Evolutionary conservation across 2,329 filamentous ascomycete species (phyloP).

Genomic region (Colletotrichum phormii): DNA sequence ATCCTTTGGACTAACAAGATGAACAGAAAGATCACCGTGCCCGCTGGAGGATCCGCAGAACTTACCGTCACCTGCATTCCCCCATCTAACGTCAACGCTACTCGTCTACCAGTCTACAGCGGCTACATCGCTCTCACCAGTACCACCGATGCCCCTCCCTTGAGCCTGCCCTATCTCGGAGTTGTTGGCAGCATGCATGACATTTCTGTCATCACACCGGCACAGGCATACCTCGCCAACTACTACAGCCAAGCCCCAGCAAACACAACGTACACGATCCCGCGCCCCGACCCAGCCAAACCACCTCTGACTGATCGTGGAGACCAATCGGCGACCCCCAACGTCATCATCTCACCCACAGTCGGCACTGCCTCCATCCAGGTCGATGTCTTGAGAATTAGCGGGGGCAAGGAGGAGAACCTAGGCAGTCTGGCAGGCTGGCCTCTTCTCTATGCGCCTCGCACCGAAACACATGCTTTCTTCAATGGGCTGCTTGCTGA

Average conservation of each 20-base stretch:
- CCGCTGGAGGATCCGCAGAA: constrained; percentile 53
- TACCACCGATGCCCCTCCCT: constrained; percentile 47
- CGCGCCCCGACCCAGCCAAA: constrained; percentile 50
- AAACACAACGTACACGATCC: constrained; percentile 55
- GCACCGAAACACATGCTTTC: background rate
- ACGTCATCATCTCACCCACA: constrained; percentile 52
- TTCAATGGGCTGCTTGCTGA: constrained; percentile 62
- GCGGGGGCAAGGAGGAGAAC: constrained; percentile 42
- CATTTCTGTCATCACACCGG: constrained; percentile 48
- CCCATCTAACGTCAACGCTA: constrained; percentile 49
- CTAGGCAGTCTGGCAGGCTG: constrained; percentile 19
- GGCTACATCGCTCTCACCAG: constrained; percentile 55
- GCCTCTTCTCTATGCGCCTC: constrained; percentile 13
- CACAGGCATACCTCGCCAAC: constrained; percentile 40
- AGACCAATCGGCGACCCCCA: constrained; percentile 46
- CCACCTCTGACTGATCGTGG: constrained; percentile 39
- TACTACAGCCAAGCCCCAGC: constrained; percentile 31
- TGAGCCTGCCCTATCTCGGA: constrained; percentile 56
- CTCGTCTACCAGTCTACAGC: constrained; percentile 53
- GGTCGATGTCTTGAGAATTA: constrained; percentile 56
- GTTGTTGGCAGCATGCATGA: constrained; percentile 50
- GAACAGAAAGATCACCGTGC: constrained; percentile 52
- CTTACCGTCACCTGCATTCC: constrained; percentile 58
- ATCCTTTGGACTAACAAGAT: background rate
- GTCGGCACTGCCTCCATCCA: constrained; percentile 59